Percentiles rank a stretch among this genome's conserved stretches.
Evolutionary conservation across 2,329 filamentous ascomycete genomes (phyloP).

Genomic region (Nemania sp.): DNA sequence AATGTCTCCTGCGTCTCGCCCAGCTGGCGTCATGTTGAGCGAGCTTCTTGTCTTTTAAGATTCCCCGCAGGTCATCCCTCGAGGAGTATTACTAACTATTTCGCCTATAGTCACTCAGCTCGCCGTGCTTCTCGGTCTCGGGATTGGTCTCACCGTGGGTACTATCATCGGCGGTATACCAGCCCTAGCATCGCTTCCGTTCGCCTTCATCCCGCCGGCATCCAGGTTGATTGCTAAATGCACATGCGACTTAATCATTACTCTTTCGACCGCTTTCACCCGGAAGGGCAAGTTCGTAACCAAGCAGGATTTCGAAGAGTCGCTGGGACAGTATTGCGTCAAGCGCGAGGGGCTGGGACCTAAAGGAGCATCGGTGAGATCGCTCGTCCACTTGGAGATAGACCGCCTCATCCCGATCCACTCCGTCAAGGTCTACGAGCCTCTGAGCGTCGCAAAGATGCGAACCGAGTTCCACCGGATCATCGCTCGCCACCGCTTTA

Average conservation of each 20-base stretch:
- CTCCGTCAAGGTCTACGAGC: constrained; percentile 27
- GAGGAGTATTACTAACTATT: constrained; percentile 4
- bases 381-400: constrained; percentile 24
- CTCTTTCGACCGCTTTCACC: constrained; percentile 26
- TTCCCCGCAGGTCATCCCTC: background rate
- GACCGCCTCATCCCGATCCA: constrained; percentile 28
- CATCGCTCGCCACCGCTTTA: constrained; percentile 24
- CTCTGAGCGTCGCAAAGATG: constrained; percentile 25
- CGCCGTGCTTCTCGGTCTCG: constrained; percentile 22
- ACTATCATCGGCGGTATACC: constrained; percentile 33
- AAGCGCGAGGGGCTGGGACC: constrained; percentile 19
- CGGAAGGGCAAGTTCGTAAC: constrained; percentile 30
- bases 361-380: constrained; percentile 19
- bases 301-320: constrained; percentile 29
- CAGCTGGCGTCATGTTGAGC: background rate
- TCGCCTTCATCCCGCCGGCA: constrained; percentile 29
- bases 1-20: background rate
- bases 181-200: constrained; percentile 26
- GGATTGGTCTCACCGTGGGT: constrained; percentile 27
- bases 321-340: constrained; percentile 22
- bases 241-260: constrained; percentile 30
- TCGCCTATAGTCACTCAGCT: constrained; percentile 18
- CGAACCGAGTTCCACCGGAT: constrained; percentile 24
- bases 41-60: background rate
- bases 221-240: constrained; percentile 30